Conservation (phyloP, 2,329 filamentous ascomycete species). For the Ophiocordyceps camponoti-saundersi region DNA sequence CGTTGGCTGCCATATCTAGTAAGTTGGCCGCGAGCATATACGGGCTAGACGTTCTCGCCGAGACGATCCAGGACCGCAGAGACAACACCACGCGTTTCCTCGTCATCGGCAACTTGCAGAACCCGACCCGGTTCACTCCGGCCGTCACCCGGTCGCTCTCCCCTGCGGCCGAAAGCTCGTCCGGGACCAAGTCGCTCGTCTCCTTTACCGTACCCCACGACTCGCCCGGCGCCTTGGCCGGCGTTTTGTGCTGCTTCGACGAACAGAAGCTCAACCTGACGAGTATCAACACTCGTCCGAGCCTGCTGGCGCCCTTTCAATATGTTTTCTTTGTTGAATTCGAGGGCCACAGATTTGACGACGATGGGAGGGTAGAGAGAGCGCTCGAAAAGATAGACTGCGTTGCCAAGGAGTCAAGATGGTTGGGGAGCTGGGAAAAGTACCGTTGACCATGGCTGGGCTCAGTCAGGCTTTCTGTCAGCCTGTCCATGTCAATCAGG, state of each 20-base stretch:
- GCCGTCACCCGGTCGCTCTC: slow-evolving; percentile 10
- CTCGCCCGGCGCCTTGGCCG: slow-evolving; percentile 65
- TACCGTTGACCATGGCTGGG: slow-evolving; percentile 9
- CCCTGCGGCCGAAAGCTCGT: not conserved
- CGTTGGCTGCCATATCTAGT: slow-evolving; percentile 63
- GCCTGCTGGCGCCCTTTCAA: slow-evolving; percentile 58
- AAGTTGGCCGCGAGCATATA: slow-evolving; percentile 53
- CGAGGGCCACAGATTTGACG: slow-evolving; percentile 37
- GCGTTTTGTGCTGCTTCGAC: slow-evolving; percentile 66
- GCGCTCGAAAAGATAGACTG: slow-evolving; percentile 40
- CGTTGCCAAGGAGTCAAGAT: slow-evolving; percentile 46
- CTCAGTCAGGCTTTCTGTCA: not conserved
- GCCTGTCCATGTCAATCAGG: slow-evolving; percentile 3
- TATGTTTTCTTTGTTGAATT: slow-evolving; percentile 96
- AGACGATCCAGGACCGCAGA: slow-evolving; percentile 52
- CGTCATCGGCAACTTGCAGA: slow-evolving; percentile 31
- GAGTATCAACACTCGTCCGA: slow-evolving; percentile 76
- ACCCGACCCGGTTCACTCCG: slow-evolving; percentile 9
- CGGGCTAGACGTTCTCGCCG: slow-evolving; percentile 51
- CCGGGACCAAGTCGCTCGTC: slow-evolving; percentile 51
- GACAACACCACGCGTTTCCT: slow-evolving; percentile 74
- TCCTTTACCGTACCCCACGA: slow-evolving; percentile 70
- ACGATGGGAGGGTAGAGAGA: slow-evolving; percentile 38
- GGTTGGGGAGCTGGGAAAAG: slow-evolving; percentile 51
- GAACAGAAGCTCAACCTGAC: slow-evolving; percentile 62